Base-by-base conservation (phyloP, 768 basidiomycete species). In the Guyanaporus albipodus region DNA sequence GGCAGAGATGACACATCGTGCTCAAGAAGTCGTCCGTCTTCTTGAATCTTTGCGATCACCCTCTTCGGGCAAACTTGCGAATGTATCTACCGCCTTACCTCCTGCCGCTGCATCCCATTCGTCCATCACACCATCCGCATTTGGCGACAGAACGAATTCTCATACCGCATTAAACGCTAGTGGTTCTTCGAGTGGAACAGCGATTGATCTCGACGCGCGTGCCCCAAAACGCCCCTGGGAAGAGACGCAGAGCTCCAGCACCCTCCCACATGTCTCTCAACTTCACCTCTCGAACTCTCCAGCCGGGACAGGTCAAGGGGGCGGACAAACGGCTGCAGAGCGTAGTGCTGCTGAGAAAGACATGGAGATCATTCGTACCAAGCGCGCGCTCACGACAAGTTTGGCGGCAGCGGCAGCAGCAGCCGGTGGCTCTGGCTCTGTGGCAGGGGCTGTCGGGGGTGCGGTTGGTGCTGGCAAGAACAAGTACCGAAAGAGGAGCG, bases 401-500 rank as follows among this genome's bases (percentile, higher is more conserved):
- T 77, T 79, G n/a, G 77, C 72, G 1, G 77, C 71, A 1, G 70
- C 69, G n/a, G 73, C 73, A 0, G 64, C 72, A 17, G 60, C 71
- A 0, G 59, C 54, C 4, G 67, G 64, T 22, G 68, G 68, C 4
- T 53, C 56, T 24, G 69, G 68, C 6, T 67, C 61, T 24, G 63
- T 70, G 23, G 67, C 69, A 0, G 62, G 64, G 0, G 53, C 50
- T 12, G 51, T 56, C 15, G 57, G 61, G 2, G 60, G 55, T 26
- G 52, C 50, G 2, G 53, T 55, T 3, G 63, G 58, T 12, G 49
- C 44, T 17, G 57, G 57, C 23, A 91, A 90, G 70, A 85, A 74
- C 69, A 91, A 91, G 62, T 91, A 91, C 60, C 71, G 86, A 59
- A 91, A 91, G 65, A 71, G 88, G 69, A 90, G 88, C 70, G 88